These are phyloP conservation scores for Ceratobasidium sp. DNA, from an alignment of 1,284 basidiomycete species.

Conservation along the genomic window DNA sequence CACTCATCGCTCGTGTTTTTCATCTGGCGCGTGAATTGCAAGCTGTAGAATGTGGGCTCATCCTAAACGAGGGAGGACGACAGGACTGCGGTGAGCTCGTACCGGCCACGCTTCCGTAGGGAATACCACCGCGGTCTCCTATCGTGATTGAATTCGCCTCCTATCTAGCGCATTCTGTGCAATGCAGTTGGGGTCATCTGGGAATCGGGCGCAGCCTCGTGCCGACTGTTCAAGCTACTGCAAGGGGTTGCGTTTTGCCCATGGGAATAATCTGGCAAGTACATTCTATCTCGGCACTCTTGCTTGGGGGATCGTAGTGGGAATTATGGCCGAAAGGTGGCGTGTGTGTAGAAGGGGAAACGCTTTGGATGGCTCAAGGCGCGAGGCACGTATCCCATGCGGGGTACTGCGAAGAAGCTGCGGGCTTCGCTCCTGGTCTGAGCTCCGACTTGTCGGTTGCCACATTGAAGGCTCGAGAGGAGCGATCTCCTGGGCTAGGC, in stretches of 20 bases:
- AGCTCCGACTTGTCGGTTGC: constrained; percentile 9
- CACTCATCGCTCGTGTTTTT: constrained; percentile 24
- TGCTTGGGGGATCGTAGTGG: neutral
- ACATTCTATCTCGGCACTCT: constrained; percentile 39
- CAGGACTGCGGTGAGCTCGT: constrained; percentile 28
- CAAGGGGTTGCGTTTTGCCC: neutral
- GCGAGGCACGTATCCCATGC: constrained; percentile 21
- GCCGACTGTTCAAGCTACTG: constrained; percentile 14
- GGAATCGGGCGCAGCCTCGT: constrained; percentile 29
- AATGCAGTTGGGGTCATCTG: neutral
- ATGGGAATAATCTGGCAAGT: neutral
- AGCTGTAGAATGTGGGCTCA: neutral
- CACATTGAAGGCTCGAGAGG: constrained; percentile 10
- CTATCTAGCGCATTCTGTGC: constrained; percentile 20
- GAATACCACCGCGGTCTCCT: constrained; percentile 29
- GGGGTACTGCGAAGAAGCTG: constrained; percentile 9
- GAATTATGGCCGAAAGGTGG: neutral
- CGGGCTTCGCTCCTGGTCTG: constrained; percentile 10
- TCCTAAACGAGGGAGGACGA: constrained; percentile 13
- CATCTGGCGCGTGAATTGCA: constrained; percentile 32
- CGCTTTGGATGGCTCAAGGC: neutral
- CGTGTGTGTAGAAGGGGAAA: neutral
- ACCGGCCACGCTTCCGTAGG: constrained; percentile 29
- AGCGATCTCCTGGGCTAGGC: constrained; percentile 19
- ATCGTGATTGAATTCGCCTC: constrained; percentile 42